Percentiles rank a stretch among this genome's conserved stretches.
Evolutionary conservation across 1,139 yeast species (phyloP).

Genomic region (Geotrichum australiense): DNA sequence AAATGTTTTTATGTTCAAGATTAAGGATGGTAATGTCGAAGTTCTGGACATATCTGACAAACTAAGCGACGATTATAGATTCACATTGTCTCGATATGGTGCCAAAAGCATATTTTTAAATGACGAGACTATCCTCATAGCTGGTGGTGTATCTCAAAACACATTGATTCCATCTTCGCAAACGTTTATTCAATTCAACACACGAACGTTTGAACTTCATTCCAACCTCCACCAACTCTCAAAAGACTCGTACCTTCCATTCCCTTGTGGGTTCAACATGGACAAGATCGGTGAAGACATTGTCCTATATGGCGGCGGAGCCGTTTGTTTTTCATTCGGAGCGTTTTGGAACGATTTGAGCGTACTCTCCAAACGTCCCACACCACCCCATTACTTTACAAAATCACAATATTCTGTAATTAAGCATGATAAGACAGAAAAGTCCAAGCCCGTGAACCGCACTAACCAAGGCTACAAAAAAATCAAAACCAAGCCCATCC

Average conservation of each 20-base stretch:
- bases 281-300: slow-evolving; percentile 25
- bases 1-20: slow-evolving; percentile 34
- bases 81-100: slow-evolving; percentile 20
- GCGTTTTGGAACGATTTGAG: slow-evolving; percentile 48
- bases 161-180: slow-evolving; percentile 37
- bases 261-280: slow-evolving; percentile 55
- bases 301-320: slow-evolving; percentile 62
- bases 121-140: slow-evolving; percentile 37
- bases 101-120: slow-evolving; percentile 20
- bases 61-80: not conserved
- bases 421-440: not conserved
- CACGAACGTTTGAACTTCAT: slow-evolving; percentile 16
- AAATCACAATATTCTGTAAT: too few relatives aligned
- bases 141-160: slow-evolving; percentile 55
- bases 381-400: too few relatives aligned
- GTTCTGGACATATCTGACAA: slow-evolving; percentile 18
- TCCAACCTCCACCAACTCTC: slow-evolving; percentile 22
- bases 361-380: slow-evolving; percentile 15
- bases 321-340: slow-evolving; percentile 80
- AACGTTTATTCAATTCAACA: slow-evolving; percentile 37
- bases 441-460: not conserved
- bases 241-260: slow-evolving; percentile 38
- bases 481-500: slow-evolving; percentile 10
- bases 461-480: slow-evolving; percentile 1
- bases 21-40: slow-evolving; percentile 21